Percentiles rank a stretch among this genome's conserved stretches.
Evolutionary conservation across 345 rosid genomes (phyloP).

Genomic region (Sonneratia caseolaris): DNA sequence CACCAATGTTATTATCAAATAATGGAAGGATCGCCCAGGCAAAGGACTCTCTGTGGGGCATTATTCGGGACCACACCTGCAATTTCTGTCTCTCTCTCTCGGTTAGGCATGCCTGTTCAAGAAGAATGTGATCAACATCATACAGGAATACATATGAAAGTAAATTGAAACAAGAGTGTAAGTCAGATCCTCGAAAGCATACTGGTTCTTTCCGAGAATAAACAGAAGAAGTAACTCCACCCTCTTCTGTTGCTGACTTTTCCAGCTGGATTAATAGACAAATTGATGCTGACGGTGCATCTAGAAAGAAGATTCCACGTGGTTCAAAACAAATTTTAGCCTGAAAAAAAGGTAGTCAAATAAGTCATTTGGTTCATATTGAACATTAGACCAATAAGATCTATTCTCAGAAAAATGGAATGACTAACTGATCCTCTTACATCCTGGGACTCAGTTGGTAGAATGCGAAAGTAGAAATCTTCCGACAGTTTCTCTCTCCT

Average conservation of each 20-base stretch:
- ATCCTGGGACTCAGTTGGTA: slow-evolving; percentile 70
- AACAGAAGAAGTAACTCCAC: slow-evolving; percentile 81
- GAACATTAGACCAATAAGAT: slow-evolving; percentile 2
- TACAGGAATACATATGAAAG: slow-evolving; percentile 11
- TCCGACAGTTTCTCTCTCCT: slow-evolving; percentile 93
- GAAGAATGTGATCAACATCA: background rate
- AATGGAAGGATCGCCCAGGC: slow-evolving; percentile 98
- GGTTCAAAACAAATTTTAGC: slow-evolving; percentile 47
- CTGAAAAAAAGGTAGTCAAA: slow-evolving; percentile 28
- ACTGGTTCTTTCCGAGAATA: slow-evolving; percentile 99
- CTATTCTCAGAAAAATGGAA: background rate
- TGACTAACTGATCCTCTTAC: slow-evolving; percentile 33
- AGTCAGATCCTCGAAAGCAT: slow-evolving; percentile 19
- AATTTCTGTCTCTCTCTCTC: slow-evolving; percentile 97
- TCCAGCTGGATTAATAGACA: slow-evolving; percentile 86
- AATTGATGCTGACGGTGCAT: slow-evolving; percentile 86
- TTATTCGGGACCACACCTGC: slow-evolving; percentile 96
- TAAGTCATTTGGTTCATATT: slow-evolving; percentile 1
- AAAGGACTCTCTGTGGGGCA: slow-evolving; percentile 95
- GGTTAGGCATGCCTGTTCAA: slow-evolving; percentile 54
- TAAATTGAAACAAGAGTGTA: background rate
- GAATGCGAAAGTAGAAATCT: slow-evolving; percentile 66
- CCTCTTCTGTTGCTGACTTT: slow-evolving; percentile 91
- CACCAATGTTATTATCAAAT: slow-evolving; percentile 73
- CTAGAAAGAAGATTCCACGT: slow-evolving; percentile 83